Evolutionary conservation across 2,329 filamentous ascomycete species (phyloP).

Genomic region (Penicillium crustosum): DNA sequence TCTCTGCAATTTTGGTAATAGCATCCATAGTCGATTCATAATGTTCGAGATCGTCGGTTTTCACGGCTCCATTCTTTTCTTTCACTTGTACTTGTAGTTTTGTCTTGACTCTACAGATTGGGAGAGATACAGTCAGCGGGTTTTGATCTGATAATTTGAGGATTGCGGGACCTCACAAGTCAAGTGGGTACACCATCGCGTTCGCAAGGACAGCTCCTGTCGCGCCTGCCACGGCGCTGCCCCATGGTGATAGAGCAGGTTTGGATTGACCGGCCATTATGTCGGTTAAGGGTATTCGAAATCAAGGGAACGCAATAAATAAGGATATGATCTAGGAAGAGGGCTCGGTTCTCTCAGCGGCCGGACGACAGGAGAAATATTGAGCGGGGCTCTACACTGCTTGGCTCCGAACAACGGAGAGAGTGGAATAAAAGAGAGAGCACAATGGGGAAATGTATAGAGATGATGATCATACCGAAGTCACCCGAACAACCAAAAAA

Average conservation of each 20-base stretch:
- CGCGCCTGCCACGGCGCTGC: constrained; percentile 85
- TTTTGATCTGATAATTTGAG: neutral
- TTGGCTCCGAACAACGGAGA: constrained; percentile 14
- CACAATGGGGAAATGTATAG: constrained; percentile 3
- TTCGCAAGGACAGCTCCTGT: constrained; percentile 93
- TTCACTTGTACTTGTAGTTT: constrained; percentile 93
- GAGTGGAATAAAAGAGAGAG: neutral
- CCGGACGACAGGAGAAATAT: constrained; percentile 19
- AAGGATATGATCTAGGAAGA: constrained; percentile 2
- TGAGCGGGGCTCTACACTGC: constrained; percentile 20
- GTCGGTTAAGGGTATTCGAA: constrained; percentile 4
- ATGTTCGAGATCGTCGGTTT: constrained; percentile 60
- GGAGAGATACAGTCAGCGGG: constrained; percentile 19
- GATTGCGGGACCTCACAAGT: constrained; percentile 68
- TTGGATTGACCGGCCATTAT: constrained; percentile 62
- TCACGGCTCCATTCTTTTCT: constrained; percentile 48
- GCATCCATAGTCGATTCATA: constrained; percentile 89
- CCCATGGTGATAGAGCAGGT: constrained; percentile 81
- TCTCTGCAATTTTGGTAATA: constrained; percentile 75
- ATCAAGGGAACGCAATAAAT: constrained; percentile 5
- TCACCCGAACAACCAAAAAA: constrained; percentile 17
- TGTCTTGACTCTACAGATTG: constrained; percentile 77
- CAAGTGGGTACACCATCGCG: constrained; percentile 90
- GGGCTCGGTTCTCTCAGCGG: constrained; percentile 10
- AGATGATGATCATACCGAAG: constrained; percentile 17